Percentiles rank a stretch among this genome's conserved stretches.
phyloP scores from a whole-genome alignment of 257 asterid genomes.

The Penstemon newberryi region DNA sequence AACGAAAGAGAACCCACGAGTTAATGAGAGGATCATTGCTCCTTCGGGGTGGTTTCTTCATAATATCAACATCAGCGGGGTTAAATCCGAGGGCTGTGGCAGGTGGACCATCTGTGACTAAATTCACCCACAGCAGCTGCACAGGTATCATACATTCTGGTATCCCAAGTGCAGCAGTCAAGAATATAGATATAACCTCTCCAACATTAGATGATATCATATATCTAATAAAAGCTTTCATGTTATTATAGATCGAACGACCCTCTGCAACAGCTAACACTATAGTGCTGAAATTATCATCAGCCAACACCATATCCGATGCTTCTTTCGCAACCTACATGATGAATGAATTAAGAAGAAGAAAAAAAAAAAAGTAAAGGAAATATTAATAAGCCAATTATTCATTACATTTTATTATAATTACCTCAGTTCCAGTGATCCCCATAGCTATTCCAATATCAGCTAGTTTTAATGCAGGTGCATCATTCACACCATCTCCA shows the following conservation, averaged over 20 bases:
- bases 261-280: conserved; percentile 89
- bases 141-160: conserved; percentile 92
- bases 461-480: conserved; percentile 91
- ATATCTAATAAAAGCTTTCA: conserved; percentile 95
- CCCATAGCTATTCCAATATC: conserved; percentile 98
- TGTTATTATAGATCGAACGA: conserved; percentile 84
- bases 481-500: conserved; percentile 97
- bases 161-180: conserved; percentile 80
- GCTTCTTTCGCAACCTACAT: conserved; percentile 84
- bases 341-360: too few relatives aligned
- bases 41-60: conserved; percentile 83
- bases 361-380: too few relatives aligned
- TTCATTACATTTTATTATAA: neutral
- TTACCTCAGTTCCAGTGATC: conserved; percentile 88
- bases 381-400: neutral
- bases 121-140: conserved; percentile 90
- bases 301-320: conserved; percentile 89
- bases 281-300: conserved; percentile 89
- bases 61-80: conserved; percentile 85
- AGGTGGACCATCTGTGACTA: conserved; percentile 97
- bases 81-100: conserved; percentile 93
- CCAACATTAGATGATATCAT: conserved; percentile 93
- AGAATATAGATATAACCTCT: conserved; percentile 84
- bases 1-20: conserved; percentile 86
- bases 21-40: conserved; percentile 71